These are phyloP conservation scores for Corymbia citriodora DNA, from an alignment of 441 rosid genomes.

Conservation along the genomic window DNA sequence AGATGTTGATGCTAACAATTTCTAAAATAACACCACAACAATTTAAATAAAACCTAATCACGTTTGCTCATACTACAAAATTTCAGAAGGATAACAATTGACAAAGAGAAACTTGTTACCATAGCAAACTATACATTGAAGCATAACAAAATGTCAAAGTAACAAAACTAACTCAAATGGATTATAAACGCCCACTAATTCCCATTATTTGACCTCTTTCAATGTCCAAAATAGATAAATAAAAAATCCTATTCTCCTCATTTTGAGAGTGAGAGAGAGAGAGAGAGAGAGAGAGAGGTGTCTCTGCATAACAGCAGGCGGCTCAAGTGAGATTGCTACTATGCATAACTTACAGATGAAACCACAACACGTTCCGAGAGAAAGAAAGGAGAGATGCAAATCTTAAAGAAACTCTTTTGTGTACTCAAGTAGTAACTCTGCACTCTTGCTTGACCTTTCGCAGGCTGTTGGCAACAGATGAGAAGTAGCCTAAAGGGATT, in stretches of 20 bases:
- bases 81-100: neutral
- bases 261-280: neutral
- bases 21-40: neutral
- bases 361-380: neutral
- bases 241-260: neutral
- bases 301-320: neutral
- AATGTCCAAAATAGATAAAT: neutral
- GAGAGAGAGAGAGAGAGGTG: neutral
- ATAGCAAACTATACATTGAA: neutral
- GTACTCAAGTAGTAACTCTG: neutral
- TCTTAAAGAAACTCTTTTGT: neutral
- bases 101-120: neutral
- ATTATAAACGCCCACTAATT: neutral
- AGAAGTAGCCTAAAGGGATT: neutral
- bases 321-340: neutral
- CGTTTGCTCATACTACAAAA: neutral
- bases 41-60: neutral
- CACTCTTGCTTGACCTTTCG: neutral
- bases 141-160: neutral
- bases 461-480: neutral
- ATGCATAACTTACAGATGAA: neutral
- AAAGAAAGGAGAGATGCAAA: neutral
- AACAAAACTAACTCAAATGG: neutral
- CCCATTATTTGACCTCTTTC: neutral
- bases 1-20: neutral